Evolutionary conservation across 768 basidiomycete genomes (phyloP), one percentile per base, ranked within the genome.

Genomic region (Macrolepiota albuminosa): DNA sequence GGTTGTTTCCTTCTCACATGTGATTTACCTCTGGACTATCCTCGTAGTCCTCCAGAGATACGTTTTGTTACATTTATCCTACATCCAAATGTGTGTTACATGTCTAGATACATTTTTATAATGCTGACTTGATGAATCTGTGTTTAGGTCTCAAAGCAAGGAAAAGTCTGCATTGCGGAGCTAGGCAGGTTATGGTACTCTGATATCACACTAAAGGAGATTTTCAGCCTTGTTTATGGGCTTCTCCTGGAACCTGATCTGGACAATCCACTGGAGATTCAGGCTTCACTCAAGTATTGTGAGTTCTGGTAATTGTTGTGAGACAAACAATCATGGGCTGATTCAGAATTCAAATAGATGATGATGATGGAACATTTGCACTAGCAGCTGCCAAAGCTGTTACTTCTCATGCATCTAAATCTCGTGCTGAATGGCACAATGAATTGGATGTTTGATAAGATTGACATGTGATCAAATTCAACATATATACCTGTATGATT

Each of bases 211-310:
- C 2, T 40, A 37, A 29, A 39, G 10, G 16, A 39, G 16, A 53
- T 39, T 14, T 52, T 52, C 24, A 39, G 36, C 13, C 34, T 52
- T 37, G 34, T 52, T 18, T 52, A 52, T 37, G 51, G 51, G 24
- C 37, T 52, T 13, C 9, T 39, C 14, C 26, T 52, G 37, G 51
- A 52, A 26, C 24, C 36, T 16, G 51, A 52, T 39, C 26, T 52
- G 24, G 50, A 52, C 14, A 39, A 39, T 39, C 36, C 51, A 1
- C 4, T 52, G 51, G 51, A 52, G 36, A 52, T 26, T 14, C 51
- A 52, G 24, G 51, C 51, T 3, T 52, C 51, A 14, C 51, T 52
- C 51, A 39, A 52, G n/a, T 52, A 52, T 36, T 52, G 51, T 52
- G 24, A 52, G 36, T 36, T 52, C n/a, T 52, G n/a, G 24, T 24